Percentiles rank a stretch among this genome's conserved stretches.
Conservation (phyloP, 768 basidiomycete species). For the Tephrocybe sp. region DNA sequence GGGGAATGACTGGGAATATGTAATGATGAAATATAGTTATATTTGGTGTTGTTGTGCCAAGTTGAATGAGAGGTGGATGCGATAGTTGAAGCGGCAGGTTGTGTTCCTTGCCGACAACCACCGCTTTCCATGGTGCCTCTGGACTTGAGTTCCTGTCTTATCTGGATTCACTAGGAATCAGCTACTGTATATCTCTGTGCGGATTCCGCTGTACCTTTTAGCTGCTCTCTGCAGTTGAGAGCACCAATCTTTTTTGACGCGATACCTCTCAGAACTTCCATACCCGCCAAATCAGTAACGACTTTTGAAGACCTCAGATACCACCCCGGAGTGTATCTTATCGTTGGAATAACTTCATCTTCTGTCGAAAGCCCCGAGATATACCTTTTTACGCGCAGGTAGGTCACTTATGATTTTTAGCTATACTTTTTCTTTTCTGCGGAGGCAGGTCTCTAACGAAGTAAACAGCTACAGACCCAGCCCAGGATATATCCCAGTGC, state of each 20-base stretch:
- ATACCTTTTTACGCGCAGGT: constrained; percentile 12
- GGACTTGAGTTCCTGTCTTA: background rate
- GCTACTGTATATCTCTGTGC: background rate
- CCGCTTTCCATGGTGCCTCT: constrained; percentile 12
- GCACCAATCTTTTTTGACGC: constrained; percentile 1
- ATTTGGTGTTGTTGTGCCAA: constrained; percentile 21
- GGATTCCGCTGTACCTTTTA: constrained; percentile 8
- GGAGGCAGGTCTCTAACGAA: background rate
- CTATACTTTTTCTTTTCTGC: background rate
- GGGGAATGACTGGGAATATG: too few species aligned
- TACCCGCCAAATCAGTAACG: constrained; percentile 14
- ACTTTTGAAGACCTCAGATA: constrained; percentile 7
- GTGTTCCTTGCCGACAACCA: constrained; percentile 13
- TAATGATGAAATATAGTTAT: constrained; percentile 4
- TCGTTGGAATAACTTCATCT: background rate
- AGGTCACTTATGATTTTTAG: background rate
- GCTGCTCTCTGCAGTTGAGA: constrained; percentile 3
- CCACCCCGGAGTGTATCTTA: background rate
- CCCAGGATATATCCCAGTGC: constrained; percentile 8
- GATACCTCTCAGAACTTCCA: constrained; percentile 2
- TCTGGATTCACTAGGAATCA: constrained; percentile 3
- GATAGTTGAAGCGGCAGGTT: background rate
- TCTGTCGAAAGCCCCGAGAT: constrained; percentile 2
- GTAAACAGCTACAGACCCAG: constrained; percentile 2
- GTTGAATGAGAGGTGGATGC: constrained; percentile 16